Percentiles rank a stretch among this genome's conserved stretches.
phyloP scores from a whole-genome alignment of 441 rosid genomes.

The Geranium incanum region DNA sequence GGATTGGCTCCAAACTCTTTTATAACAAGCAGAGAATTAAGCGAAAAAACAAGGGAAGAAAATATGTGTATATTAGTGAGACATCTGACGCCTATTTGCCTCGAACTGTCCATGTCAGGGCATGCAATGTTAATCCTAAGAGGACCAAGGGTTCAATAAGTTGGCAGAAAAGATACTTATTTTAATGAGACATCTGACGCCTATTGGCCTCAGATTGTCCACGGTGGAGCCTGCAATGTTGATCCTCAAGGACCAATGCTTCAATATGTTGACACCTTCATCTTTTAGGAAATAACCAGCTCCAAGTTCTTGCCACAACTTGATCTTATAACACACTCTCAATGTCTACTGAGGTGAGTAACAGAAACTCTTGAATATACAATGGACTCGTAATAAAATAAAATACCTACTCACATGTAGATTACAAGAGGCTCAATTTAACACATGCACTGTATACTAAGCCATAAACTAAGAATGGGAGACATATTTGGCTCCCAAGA shows the following conservation, averaged over 20 bases:
- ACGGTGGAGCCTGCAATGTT: neutral
- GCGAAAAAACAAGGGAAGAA: neutral
- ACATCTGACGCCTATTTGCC: neutral
- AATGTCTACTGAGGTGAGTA: neutral
- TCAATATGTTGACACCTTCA: neutral
- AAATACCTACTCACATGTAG: neutral
- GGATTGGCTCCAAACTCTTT: neutral
- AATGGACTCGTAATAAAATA: neutral
- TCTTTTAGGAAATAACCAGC: neutral
- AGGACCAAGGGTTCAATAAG: constrained; percentile 1
- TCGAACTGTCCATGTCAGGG: neutral
- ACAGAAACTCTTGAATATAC: neutral
- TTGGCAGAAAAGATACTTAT: constrained; percentile 1
- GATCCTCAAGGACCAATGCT: neutral
- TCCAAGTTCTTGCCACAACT: neutral
- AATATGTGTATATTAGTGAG: neutral
- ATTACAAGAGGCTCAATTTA: neutral
- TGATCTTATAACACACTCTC: neutral
- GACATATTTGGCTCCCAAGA: neutral
- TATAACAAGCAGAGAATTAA: neutral
- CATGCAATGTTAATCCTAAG: neutral
- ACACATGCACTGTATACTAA: neutral
- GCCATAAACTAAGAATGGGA: neutral
- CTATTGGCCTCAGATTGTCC: neutral
- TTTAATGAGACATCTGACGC: neutral